These are phyloP conservation scores for Coccomyxa sp. DNA, from an alignment of 139 green algal species.

Conservation along the genomic window DNA sequence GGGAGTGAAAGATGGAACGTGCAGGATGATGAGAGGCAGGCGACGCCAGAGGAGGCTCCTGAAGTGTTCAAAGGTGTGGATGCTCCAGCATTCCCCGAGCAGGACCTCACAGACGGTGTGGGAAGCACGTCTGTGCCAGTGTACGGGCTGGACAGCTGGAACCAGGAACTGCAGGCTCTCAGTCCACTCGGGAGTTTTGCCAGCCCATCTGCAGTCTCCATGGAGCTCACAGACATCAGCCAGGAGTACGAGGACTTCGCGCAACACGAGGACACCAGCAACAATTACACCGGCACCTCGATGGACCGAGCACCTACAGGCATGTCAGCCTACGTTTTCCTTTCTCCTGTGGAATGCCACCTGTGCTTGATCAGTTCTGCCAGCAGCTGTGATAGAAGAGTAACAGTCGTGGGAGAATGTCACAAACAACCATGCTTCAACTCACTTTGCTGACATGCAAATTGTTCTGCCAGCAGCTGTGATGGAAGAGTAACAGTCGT, in stretches of 20 bases:
- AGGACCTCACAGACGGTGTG: neutral
- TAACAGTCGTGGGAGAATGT: too few species aligned
- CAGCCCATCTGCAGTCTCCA: neutral
- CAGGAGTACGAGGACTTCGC: neutral
- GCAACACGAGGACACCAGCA: too few species aligned
- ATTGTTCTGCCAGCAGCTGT: neutral
- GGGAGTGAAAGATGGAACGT: neutral
- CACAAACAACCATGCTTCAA: too few species aligned
- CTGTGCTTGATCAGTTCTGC: too few species aligned
- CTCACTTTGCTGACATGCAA: neutral
- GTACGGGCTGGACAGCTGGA: conserved; percentile 2
- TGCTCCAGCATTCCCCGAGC: neutral
- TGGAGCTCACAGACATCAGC: neutral
- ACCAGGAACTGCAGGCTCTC: neutral
- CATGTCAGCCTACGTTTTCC: too few species aligned
- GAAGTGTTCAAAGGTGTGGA: too few species aligned
- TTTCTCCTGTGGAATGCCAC: too few species aligned
- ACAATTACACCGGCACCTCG: too few species aligned
- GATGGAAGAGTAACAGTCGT: neutral
- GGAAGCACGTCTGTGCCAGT: conserved; percentile 1
- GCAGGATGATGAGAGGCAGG: neutral
- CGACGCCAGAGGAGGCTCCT: neutral
- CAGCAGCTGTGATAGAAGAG: too few species aligned
- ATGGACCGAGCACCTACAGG: too few species aligned
- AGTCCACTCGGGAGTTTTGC: neutral